These are phyloP conservation scores for Colletotrichum destructivum DNA, from an alignment of 2,329 filamentous ascomycete species.

Conservation along the genomic window DNA sequence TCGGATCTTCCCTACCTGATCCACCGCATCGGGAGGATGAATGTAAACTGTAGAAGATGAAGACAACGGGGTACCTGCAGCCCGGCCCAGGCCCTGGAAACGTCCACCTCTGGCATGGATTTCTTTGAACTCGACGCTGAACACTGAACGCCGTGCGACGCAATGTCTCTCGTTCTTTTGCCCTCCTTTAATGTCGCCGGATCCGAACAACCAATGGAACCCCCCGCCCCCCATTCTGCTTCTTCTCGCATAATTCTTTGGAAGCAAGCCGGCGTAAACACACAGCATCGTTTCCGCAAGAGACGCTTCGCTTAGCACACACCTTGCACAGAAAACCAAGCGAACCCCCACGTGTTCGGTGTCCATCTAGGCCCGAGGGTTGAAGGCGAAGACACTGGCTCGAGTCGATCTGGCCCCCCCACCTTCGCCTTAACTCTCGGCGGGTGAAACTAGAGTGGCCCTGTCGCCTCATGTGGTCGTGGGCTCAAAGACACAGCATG, in stretches of 20 bases:
- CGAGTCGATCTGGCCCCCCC: background rate
- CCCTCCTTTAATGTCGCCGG: background rate
- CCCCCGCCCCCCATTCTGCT: background rate
- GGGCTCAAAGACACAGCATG: background rate
- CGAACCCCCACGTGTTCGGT: background rate
- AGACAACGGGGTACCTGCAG: background rate
- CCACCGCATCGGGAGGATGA: conserved; percentile 1
- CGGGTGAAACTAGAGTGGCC: background rate
- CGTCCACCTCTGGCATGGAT: background rate
- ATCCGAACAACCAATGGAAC: background rate
- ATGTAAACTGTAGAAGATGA: background rate
- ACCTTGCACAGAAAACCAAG: background rate
- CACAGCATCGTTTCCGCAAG: background rate
- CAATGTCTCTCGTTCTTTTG: background rate
- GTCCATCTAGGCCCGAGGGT: background rate
- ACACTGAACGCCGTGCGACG: background rate
- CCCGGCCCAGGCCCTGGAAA: background rate
- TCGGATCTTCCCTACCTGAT: background rate
- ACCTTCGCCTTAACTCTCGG: too few relatives aligned
- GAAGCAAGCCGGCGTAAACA: background rate
- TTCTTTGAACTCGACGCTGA: conserved; percentile 3
- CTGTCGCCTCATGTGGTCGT: background rate
- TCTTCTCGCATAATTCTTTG: too few relatives aligned
- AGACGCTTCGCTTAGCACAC: background rate
- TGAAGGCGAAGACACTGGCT: background rate